Evolutionary conservation across 192 early-diverging fungal genomes (phyloP).

Genomic region (Coemansia sp.): DNA sequence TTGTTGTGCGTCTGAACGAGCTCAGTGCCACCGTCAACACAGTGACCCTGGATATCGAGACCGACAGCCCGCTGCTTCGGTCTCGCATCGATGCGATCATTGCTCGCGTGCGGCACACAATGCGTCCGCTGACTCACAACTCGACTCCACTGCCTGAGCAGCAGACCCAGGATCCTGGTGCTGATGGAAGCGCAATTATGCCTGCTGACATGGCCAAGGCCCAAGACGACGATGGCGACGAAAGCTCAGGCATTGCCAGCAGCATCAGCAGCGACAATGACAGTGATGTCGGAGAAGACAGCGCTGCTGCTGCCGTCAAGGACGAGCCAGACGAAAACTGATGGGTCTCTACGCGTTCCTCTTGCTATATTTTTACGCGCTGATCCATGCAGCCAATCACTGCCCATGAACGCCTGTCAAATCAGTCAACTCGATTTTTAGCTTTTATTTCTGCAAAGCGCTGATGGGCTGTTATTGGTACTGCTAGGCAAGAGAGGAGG

Average conservation of each 20-base stretch:
- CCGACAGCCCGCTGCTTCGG: constrained; percentile 34
- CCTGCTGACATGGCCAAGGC: background rate
- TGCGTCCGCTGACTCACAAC: constrained; percentile 41
- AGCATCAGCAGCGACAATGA: constrained; percentile 7
- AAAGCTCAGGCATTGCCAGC: background rate
- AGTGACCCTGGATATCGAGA: constrained; percentile 27
- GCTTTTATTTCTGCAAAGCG: background rate
- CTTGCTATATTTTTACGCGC: background rate
- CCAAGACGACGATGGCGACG: background rate
- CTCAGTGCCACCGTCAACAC: constrained; percentile 20
- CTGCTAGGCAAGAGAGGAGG: too few relatives aligned
- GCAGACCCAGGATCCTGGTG: background rate
- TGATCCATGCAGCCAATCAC: constrained; percentile 18
- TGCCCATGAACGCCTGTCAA: background rate
- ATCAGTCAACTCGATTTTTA: constrained; percentile 19
- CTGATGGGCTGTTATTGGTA: background rate
- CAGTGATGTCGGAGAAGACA: background rate
- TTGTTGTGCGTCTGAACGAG: constrained; percentile 32
- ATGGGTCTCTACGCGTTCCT: background rate
- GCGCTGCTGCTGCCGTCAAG: too few relatives aligned
- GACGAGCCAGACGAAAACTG: background rate
- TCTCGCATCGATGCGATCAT: constrained; percentile 37
- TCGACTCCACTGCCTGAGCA: constrained; percentile 26
- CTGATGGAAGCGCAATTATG: background rate
- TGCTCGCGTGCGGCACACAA: constrained; percentile 33